Evolutionary conservation across 163 green algal genomes (phyloP).

Genomic region (Scenedesmus sp.): DNA sequence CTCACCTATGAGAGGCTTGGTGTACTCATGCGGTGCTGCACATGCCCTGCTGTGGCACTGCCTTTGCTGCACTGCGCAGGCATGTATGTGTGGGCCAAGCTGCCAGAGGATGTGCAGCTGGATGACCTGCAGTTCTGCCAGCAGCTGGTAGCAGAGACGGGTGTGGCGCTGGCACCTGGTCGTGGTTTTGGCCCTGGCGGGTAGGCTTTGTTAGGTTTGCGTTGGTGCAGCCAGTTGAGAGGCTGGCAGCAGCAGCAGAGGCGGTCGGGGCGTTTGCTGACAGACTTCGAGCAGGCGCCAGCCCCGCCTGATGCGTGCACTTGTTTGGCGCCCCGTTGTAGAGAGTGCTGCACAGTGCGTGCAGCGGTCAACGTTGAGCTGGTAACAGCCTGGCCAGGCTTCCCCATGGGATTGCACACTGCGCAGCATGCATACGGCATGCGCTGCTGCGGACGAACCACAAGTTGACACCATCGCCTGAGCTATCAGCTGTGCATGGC

Average conservation of each 20-base stretch:
- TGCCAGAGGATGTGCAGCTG: slow-evolving; percentile 52
- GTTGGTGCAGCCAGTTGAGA: slow-evolving; percentile 59
- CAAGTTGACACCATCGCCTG: too few species aligned
- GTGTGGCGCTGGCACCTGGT: slow-evolving; percentile 65
- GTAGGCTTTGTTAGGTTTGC: slow-evolving; percentile 65
- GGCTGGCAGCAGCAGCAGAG: slow-evolving; percentile 49
- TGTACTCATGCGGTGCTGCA: too few species aligned
- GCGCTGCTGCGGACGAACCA: too few species aligned
- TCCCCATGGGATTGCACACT: too few species aligned
- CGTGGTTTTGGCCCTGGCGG: slow-evolving; percentile 68
- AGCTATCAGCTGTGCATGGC: too few species aligned
- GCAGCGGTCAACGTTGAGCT: too few species aligned
- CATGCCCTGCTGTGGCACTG: neutral
- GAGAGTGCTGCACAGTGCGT: neutral
- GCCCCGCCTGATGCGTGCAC: neutral
- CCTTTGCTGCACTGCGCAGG: slow-evolving; percentile 26
- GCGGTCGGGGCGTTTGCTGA: slow-evolving; percentile 52
- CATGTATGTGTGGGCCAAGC: slow-evolving; percentile 71
- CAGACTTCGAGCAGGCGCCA: neutral
- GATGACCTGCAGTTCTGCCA: slow-evolving; percentile 68
- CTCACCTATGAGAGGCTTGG: too few species aligned
- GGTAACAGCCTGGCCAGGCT: too few species aligned
- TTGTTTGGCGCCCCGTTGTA: neutral
- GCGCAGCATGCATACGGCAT: too few species aligned
- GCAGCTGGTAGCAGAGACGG: slow-evolving; percentile 59